Base-by-base conservation (phyloP, 2,329 filamentous ascomycete genomes). In the Beauveria brongniartii region DNA sequence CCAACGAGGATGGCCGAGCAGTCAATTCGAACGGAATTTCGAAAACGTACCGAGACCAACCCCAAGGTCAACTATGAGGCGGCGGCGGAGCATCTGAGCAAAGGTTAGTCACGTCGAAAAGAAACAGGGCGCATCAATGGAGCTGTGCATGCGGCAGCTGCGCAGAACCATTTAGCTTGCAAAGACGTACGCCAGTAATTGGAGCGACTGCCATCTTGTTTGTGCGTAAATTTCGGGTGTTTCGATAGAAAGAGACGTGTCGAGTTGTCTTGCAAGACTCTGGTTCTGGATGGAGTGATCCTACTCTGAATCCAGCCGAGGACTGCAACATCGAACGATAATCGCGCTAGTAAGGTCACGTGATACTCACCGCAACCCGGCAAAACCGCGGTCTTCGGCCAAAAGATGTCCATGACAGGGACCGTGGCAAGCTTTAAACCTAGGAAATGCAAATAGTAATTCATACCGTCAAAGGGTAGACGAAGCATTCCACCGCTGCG, bases 1-100 rank as follows among this genome's bases (percentile, higher is more conserved):
- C 7, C 7, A 12, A 9, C 8, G 5, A 30, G 20, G 10, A 22
- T 16, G 6, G 24, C 7, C 24, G 40, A 43, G 14, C 8, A 7
- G 16, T 26, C 18, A 16, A 41, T 20, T 51, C 30, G 44, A 18
- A 26, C 10, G 52, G 9, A 30, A 14, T 53, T 53, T n/a, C 24
- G n/a, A n/a, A 24, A 24, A 76, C 81, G 64, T 77, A 85, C 82
- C 81, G 62, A 85, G 76, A 65, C 75, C 80, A 70, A 85, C 78
- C 62, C 75, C 69, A 63, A 85, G 75, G 70, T 85, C 82, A 66
- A 79, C 71, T 69, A 85, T 76, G 71, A 85, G 80, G 72, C 77
- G 77, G 72, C 81, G 78, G 74, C 81, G 81, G 73, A 85, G 80
- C 79, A 85, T 85, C 82, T 85, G 67, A 18, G 58, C 52, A 64